Base-by-base conservation (phyloP, 495 filamentous ascomycete genomes). In the Penicillium paradoxum region DNA sequence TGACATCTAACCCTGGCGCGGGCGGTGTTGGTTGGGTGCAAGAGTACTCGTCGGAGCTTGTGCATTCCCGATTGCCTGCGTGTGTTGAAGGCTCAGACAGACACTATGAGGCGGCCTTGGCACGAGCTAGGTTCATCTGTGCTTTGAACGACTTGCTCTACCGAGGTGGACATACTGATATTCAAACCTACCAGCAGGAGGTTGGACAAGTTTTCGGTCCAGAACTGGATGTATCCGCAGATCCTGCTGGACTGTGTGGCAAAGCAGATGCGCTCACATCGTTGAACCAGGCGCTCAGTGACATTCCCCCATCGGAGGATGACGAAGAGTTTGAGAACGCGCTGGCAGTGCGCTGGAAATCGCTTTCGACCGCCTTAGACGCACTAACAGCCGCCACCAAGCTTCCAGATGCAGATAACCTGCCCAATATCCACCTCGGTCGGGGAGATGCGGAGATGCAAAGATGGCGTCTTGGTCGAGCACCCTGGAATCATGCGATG, bases 371-470 rank as follows among this genome's bases (percentile, higher is more conserved):
- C 29, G 78, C 77, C 13, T 57, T 80, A 32, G 69, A 72, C 8
- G 65, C 64, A 32, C 69, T 86, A 34, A 79, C 81, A 2, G 69
- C 71, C 15, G 82, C 81, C 1, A 71, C 77, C 13, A 82, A 78
- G 54, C 59, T 82, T 4, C 73, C 77, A 2, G 59, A 64, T 46
- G 64, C 69, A n/a, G 72, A 78, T n/a, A 76, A 83, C 36, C 56
- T 83, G 21, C 72, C 76, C 21, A 79, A 79, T 46, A 83, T 85
- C 37, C 81, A 86, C 59, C 51, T 85, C 22, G 75, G 71, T 5
- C 75, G 85, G 17, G 85, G 85, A 22, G 84, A 88, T 55, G 69
- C 70, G 17, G 84, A 87, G 50, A 70, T 88, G 55, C 66, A 78
- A 29, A 75, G 85, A 25, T 79, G 73, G 63, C 71, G 75, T 19